phyloP scores from a whole-genome alignment of 345 rosid genomes.

The Sonneratia caseolaris region DNA sequence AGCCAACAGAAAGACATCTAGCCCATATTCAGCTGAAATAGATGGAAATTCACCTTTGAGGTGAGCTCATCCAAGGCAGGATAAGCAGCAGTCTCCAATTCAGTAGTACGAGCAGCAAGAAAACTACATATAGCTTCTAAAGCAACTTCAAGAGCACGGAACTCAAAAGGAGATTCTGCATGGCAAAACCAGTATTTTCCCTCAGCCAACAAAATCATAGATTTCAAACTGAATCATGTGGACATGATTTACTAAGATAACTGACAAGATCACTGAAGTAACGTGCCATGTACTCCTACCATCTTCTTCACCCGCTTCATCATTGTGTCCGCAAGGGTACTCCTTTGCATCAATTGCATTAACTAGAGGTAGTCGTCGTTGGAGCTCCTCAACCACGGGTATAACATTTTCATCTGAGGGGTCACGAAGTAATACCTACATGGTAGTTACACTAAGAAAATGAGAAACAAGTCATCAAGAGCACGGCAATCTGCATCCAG shows the following conservation, averaged over 20 bases:
- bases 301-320: slow-evolving; percentile 82
- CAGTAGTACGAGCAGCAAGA: slow-evolving; percentile 82
- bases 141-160: slow-evolving; percentile 84
- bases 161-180: slow-evolving; percentile 77
- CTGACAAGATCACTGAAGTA: background rate
- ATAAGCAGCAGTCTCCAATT: slow-evolving; percentile 83
- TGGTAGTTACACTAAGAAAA: background rate
- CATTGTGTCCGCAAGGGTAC: slow-evolving; percentile 31
- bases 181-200: slow-evolving; percentile 14
- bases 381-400: slow-evolving; percentile 88
- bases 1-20: background rate
- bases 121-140: slow-evolving; percentile 93
- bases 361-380: slow-evolving; percentile 52
- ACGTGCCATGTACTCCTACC: slow-evolving; percentile 34
- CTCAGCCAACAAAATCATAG: background rate
- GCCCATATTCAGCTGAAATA: background rate
- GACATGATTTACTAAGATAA: background rate
- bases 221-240: background rate
- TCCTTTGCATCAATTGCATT: slow-evolving; percentile 37
- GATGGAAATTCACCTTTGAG: slow-evolving; percentile 39
- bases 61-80: slow-evolving; percentile 97
- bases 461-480: background rate
- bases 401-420: slow-evolving; percentile 68
- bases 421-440: slow-evolving; percentile 81
- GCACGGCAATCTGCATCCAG: background rate